Evolutionary conservation across 352 stramenopile species (phyloP).

Genomic region (Phytophthora boehmeriae): DNA sequence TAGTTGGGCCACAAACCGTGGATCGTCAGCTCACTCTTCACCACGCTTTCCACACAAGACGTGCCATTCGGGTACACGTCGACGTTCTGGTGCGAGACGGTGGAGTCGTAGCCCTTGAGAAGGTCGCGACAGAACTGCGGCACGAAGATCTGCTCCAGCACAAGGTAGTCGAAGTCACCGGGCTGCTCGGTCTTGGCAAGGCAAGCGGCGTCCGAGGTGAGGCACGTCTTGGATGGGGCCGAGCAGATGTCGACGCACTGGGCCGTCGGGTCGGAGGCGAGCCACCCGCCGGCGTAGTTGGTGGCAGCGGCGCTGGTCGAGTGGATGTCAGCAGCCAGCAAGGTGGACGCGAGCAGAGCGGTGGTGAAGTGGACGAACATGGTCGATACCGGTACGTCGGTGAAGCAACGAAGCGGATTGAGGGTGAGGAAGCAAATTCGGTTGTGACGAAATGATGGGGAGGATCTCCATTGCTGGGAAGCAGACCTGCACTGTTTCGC

Average conservation of each 20-base stretch:
- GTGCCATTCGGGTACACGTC: conserved; percentile 65
- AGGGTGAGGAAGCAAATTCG: conserved; percentile 19
- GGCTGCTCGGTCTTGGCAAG: conserved; percentile 61
- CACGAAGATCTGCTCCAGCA: conserved; percentile 81
- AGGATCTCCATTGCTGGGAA: not conserved
- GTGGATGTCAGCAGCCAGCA: conserved; percentile 33
- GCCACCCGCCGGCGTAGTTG: conserved; percentile 70
- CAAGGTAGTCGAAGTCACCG: conserved; percentile 77
- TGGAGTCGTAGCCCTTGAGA: conserved; percentile 67
- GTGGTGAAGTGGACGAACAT: conserved; percentile 27
- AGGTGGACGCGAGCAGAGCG: conserved; percentile 28
- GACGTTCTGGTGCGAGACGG: conserved; percentile 82
- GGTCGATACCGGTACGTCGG: not conserved
- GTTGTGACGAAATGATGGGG: conserved; percentile 10
- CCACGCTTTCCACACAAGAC: conserved; percentile 42
- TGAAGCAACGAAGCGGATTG: conserved; percentile 11
- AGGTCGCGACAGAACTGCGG: conserved; percentile 85
- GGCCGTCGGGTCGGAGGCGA: conserved; percentile 36
- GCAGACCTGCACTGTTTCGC: not conserved
- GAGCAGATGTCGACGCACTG: conserved; percentile 83
- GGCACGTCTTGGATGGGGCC: conserved; percentile 57
- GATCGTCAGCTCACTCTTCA: conserved; percentile 71
- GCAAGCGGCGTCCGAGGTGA: conserved; percentile 53
- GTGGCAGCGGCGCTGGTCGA: conserved; percentile 28
- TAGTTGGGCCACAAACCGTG: conserved; percentile 84